phyloP scores from a whole-genome alignment of 495 filamentous ascomycete genomes.

The Lasiosphaeria miniovina region DNA sequence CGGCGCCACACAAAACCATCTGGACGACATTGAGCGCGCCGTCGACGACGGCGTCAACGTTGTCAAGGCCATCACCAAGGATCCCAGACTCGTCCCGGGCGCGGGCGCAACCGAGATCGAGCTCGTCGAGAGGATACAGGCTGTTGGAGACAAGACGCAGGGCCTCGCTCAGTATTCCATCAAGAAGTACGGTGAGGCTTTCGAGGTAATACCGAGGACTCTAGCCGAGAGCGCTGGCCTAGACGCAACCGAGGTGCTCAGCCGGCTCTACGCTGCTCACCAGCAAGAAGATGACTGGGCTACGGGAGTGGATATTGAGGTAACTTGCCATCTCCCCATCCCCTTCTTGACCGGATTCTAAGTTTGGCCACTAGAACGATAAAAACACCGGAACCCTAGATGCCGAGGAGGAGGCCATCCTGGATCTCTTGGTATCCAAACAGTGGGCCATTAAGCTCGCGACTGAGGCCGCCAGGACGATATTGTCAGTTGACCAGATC shows the following conservation, averaged over 20 bases:
- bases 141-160: slow-evolving; percentile 84
- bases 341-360: background rate
- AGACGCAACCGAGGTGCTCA: slow-evolving; percentile 92
- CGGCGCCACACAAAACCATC: slow-evolving; percentile 94
- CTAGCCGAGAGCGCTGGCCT: slow-evolving; percentile 92
- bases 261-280: slow-evolving; percentile 87
- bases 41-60: slow-evolving; percentile 99
- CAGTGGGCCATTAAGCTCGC: slow-evolving; percentile 95
- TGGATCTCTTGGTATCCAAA: slow-evolving; percentile 89
- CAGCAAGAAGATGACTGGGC: slow-evolving; percentile 84
- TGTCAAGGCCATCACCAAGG: slow-evolving; percentile 95
- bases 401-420: slow-evolving; percentile 82
- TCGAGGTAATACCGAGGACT: slow-evolving; percentile 92
- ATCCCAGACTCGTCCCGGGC: slow-evolving; percentile 85
- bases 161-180: slow-evolving; percentile 93
- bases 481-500: slow-evolving; percentile 97
- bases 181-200: slow-evolving; percentile 95
- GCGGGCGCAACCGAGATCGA: slow-evolving; percentile 96
- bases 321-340: slow-evolving; percentile 24
- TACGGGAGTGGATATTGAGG: slow-evolving; percentile 89
- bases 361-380: slow-evolving; percentile 51
- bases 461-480: slow-evolving; percentile 89
- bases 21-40: slow-evolving; percentile 95
- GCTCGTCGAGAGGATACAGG: slow-evolving; percentile 85
- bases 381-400: slow-evolving; percentile 79